Evolutionary conservation across 1,284 basidiomycete genomes (phyloP), one percentile per base, ranked within the genome.

Genomic region (Gomphus bonarii): DNA sequence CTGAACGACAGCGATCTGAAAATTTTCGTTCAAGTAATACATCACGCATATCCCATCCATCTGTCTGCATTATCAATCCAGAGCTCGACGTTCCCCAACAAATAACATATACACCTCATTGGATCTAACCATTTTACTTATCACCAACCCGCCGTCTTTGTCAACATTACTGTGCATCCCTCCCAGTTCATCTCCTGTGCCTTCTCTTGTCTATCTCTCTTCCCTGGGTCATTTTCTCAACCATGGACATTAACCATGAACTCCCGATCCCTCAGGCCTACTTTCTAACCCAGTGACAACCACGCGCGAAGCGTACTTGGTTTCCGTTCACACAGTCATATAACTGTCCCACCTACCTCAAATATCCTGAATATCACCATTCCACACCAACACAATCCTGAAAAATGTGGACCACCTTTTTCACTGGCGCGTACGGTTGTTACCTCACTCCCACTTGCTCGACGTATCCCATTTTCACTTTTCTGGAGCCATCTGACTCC

Each of bases 121-220:
- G 47, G 25, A 48, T 22, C 47, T 31, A 31, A 28, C 47, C 47
- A 48, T 48, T 3, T 48, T 33, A 51, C 50, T 51, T 51, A 51
- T 51, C 50, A 33, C 50, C 50, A 51, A 51, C 22, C 50, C 36
- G 50, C 50, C 38, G 47, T 48, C 47, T 48, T 48, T 48, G 43
- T 44, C 47, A 25, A 48, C 30, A 31, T n/a, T 31, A 31, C 47
- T 31, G 25, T 28, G 47, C 30, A 48, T 48, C 47, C 38, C 16
- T 40, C 43, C 18, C 16, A 20, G 43, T 44, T 18, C 46, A 47
- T 28, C 46, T 48, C 8, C 47, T 48, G 47, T 48, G 25, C 28
- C 16, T 6, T 18, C 14, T 4, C 2, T 22, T 31, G 28, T 48
- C 28, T 30, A 25, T 31, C 46, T 11, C 46, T 7, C 46, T 18